Conservation (phyloP, 495 filamentous ascomycete species). For the Hypoxylon rickii region DNA sequence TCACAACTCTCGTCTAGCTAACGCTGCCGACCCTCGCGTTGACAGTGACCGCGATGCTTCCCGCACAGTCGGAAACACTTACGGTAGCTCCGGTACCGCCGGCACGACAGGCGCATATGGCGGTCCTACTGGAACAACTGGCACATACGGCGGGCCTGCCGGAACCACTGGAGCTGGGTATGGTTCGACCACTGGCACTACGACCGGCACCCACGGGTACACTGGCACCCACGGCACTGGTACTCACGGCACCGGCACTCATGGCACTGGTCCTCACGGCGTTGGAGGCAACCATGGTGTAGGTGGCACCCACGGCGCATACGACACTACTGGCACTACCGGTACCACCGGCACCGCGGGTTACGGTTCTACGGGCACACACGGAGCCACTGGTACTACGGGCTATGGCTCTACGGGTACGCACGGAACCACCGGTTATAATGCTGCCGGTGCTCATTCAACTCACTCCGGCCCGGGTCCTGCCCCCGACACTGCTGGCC, state of each 20-base stretch:
- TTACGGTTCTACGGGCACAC: neutral
- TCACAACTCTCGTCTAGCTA: constrained; percentile 43
- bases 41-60: constrained; percentile 52
- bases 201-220: constrained; percentile 34
- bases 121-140: too few relatives aligned
- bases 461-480: constrained; percentile 43
- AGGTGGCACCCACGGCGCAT: neutral
- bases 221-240: constrained; percentile 25
- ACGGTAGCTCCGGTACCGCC: constrained; percentile 42
- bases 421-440: constrained; percentile 30
- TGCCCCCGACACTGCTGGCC: constrained; percentile 53
- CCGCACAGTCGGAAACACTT: constrained; percentile 36
- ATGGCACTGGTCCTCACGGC: neutral
- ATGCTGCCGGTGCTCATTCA: constrained; percentile 1
- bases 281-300: too few relatives aligned
- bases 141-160: too few relatives aligned
- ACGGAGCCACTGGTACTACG: neutral
- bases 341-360: neutral
- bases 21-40: constrained; percentile 56
- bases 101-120: constrained; percentile 18
- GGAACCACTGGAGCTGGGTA: neutral
- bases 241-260: constrained; percentile 31
- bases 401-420: constrained; percentile 29
- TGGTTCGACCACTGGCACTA: constrained; percentile 10
- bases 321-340: neutral